A percentile compares a stretch with the other conserved stretches of the same genome.
Conservation (phyloP, 148 eudicot species). For the Fagopyrum esculentum region DNA sequence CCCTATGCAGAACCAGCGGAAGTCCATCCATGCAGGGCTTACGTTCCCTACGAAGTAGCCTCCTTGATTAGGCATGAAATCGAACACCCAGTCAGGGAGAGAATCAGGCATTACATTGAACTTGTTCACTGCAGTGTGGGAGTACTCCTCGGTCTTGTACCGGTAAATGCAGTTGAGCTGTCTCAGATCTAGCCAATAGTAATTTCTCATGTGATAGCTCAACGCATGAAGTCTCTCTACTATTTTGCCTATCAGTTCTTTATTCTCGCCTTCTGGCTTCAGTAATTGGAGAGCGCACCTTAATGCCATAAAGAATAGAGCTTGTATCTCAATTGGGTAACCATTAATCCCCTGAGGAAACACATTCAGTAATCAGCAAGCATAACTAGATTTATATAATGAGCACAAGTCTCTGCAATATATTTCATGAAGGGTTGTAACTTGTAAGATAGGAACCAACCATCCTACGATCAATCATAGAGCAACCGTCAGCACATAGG, state of each 20-base stretch:
- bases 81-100: slow-evolving; percentile 72
- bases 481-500: slow-evolving; percentile 56
- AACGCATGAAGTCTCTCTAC: slow-evolving; percentile 46
- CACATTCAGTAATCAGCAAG: background rate
- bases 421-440: background rate
- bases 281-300: slow-evolving; percentile 42
- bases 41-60: slow-evolving; percentile 86
- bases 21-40: slow-evolving; percentile 81
- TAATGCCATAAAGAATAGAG: slow-evolving; percentile 51
- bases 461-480: slow-evolving; percentile 61
- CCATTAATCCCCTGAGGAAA: slow-evolving; percentile 36
- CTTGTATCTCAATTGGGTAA: slow-evolving; percentile 46
- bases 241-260: slow-evolving; percentile 37
- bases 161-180: slow-evolving; percentile 54
- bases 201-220: slow-evolving; percentile 53
- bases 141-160: slow-evolving; percentile 53
- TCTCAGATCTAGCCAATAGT: slow-evolving; percentile 51
- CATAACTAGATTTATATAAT: background rate
- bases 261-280: slow-evolving; percentile 45
- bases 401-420: background rate
- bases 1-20: slow-evolving; percentile 84
- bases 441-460: slow-evolving; percentile 21
- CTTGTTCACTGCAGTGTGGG: slow-evolving; percentile 69
- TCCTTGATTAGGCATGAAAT: slow-evolving; percentile 72
- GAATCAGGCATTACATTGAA: slow-evolving; percentile 71